Conservation (phyloP, 768 basidiomycete species). For the Cystofilobasidium macerans region DNA sequence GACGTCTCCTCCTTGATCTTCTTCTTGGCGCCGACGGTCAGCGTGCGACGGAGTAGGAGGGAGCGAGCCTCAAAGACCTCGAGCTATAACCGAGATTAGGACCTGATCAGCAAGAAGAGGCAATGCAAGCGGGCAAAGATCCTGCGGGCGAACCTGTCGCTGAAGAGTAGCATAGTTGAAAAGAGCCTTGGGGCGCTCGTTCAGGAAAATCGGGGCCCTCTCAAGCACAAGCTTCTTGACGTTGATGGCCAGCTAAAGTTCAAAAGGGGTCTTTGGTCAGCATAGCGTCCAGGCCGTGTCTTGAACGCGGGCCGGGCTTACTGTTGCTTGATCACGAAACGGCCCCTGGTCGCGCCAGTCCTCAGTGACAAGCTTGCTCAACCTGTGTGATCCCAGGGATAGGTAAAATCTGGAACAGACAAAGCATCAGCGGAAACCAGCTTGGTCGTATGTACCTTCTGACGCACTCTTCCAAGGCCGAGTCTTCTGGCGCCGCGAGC, state of each 20-base stretch:
- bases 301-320: slow-evolving; percentile 15
- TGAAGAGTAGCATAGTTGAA: slow-evolving; percentile 36
- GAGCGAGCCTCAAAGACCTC: slow-evolving; percentile 33
- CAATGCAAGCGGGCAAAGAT: slow-evolving; percentile 18
- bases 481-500: slow-evolving; percentile 57
- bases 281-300: slow-evolving; percentile 14
- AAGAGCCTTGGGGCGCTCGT: slow-evolving; percentile 52
- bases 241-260: slow-evolving; percentile 36
- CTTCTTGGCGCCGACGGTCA: slow-evolving; percentile 38
- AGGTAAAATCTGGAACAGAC: slow-evolving; percentile 56
- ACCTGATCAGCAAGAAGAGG: neutral
- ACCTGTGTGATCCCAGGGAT: slow-evolving; percentile 58
- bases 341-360: slow-evolving; percentile 57
- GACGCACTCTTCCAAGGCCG: slow-evolving; percentile 64
- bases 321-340: slow-evolving; percentile 44
- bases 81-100: slow-evolving; percentile 29
- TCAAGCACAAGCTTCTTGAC: slow-evolving; percentile 60
- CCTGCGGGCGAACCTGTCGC: slow-evolving; percentile 30
- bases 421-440: neutral
- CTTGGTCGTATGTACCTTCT: neutral
- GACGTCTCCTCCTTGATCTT: slow-evolving; percentile 24
- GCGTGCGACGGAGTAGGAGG: slow-evolving; percentile 33
- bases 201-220: slow-evolving; percentile 77
- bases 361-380: slow-evolving; percentile 65
- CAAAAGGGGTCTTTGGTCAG: slow-evolving; percentile 4